Base-by-base conservation (phyloP, 768 basidiomycete genomes). In the Asterophora parasitica region DNA sequence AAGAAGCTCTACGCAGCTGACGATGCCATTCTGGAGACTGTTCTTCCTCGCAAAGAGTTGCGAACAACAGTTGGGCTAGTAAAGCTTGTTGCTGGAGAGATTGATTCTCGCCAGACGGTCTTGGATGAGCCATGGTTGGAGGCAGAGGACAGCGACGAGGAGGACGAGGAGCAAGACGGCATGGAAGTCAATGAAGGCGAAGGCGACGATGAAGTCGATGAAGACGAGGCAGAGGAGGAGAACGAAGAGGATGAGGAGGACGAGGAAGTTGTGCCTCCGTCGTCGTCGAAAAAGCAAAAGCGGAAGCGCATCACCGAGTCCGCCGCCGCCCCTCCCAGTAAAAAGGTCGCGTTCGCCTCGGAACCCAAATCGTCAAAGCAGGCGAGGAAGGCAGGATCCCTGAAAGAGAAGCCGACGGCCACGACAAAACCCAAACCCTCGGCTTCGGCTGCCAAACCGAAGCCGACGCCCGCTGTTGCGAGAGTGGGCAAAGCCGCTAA, bases 1-100 rank as follows among this genome's bases (percentile, higher is more conserved):
- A 36, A 48, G 50, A 61, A 65, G 27, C 51, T 76, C 6, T 75
- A 76, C 54, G 63, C 65, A 1, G 69, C 65, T 17, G 81, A 88
- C 62, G 73, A 70, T 16, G 57, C 56, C 20, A 70, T 85, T 31
- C 63, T 92, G 47, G 65, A 64, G 13, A 60, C 55, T 42, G 63
- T 82, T 43, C 62, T 60, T 37, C 72, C 78, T 15, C 72, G 83
- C 53, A 88, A 84, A 63, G 87, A 89, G 59, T 71, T 88, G 61
- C 76, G 87, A 52, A 81, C 78, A 54, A 60, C 62, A 3, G 73
- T 66, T 0, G 85, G 82, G 9, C 57, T 88, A 52, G 79, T 94
- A 42, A 82, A 71, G 60, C 63, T 79, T 37, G 55, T 61, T 17
- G 28, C 65, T 9, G 67, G 68, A 17, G 58, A 56, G 33, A 46